A percentile compares a stretch with the other conserved stretches of the same genome.
Evolutionary conservation across 1,139 yeast species (phyloP).

Genomic region (Casaregolazyma suthepensis): DNA sequence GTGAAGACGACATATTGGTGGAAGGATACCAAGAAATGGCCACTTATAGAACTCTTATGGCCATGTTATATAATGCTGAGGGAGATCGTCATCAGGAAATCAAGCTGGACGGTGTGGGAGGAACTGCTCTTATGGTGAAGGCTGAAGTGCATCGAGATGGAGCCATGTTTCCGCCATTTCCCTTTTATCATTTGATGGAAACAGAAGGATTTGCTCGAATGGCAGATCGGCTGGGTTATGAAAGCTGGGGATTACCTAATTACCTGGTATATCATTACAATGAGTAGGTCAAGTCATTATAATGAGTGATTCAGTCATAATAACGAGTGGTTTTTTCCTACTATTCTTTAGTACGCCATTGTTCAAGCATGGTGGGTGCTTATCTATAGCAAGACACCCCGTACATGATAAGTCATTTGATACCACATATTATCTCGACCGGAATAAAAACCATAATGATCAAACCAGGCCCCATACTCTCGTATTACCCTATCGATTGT

Average conservation of each 20-base stretch:
- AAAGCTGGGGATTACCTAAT: slow-evolving; percentile 87
- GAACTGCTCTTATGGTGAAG: slow-evolving; percentile 86
- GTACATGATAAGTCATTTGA: too few relatives aligned
- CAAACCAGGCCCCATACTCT: too few relatives aligned
- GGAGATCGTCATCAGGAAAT: slow-evolving; percentile 55
- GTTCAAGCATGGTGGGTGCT: too few relatives aligned
- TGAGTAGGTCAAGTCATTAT: slow-evolving; percentile 15
- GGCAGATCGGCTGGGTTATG: slow-evolving; percentile 92
- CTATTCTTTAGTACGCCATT: too few relatives aligned
- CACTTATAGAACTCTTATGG: slow-evolving; percentile 95
- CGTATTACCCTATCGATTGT: not conserved
- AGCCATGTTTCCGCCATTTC: slow-evolving; percentile 98
- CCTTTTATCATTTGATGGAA: slow-evolving; percentile 92
- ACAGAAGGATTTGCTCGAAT: slow-evolving; percentile 98
- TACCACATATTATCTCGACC: not conserved
- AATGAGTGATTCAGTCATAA: not conserved
- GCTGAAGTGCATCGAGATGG: slow-evolving; percentile 99
- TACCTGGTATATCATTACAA: slow-evolving; percentile 73
- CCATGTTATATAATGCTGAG: slow-evolving; percentile 64
- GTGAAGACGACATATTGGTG: slow-evolving; percentile 84
- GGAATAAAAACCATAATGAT: not conserved
- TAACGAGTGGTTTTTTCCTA: too few relatives aligned
- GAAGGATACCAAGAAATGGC: slow-evolving; percentile 90
- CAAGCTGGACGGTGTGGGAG: slow-evolving; percentile 95
- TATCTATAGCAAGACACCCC: too few relatives aligned